Conservation (phyloP, 2,329 filamentous ascomycete genomes). For the Graphilbum ipis-grandicollis region DNA sequence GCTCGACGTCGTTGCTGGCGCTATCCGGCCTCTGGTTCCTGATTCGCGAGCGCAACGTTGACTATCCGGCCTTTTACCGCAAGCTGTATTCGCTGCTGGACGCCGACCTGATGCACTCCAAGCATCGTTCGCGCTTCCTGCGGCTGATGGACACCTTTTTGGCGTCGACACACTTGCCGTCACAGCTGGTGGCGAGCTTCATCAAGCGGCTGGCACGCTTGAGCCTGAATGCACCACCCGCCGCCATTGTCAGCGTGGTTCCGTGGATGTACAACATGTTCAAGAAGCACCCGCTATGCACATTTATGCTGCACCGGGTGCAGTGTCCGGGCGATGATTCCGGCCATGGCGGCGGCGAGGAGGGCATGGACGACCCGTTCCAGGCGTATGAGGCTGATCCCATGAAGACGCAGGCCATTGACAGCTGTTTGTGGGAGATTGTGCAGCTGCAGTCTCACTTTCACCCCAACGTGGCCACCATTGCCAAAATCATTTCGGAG, state of each 20-base stretch:
- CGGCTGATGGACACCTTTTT: slow-evolving; percentile 83
- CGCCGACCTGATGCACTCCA: slow-evolving; percentile 73
- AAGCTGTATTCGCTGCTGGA: slow-evolving; percentile 92
- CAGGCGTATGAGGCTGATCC: slow-evolving; percentile 60
- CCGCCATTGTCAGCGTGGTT: slow-evolving; percentile 72
- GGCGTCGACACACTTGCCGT: slow-evolving; percentile 79
- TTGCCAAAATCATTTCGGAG: slow-evolving; percentile 85
- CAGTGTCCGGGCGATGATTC: slow-evolving; percentile 37
- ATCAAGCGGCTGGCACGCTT: slow-evolving; percentile 82
- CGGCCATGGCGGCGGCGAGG: slow-evolving; percentile 34
- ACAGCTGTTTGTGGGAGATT: slow-evolving; percentile 90
- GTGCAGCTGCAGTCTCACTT: slow-evolving; percentile 84
- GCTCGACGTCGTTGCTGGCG: slow-evolving; percentile 72
- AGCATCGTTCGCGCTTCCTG: slow-evolving; percentile 86
- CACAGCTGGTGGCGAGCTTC: slow-evolving; percentile 81
- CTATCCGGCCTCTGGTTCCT: slow-evolving; percentile 89
- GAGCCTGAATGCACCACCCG: slow-evolving; percentile 73
- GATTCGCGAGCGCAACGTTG: slow-evolving; percentile 82
- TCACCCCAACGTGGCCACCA: slow-evolving; percentile 88
- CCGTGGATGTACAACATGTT: slow-evolving; percentile 94
- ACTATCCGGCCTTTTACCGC: slow-evolving; percentile 85
- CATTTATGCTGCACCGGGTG: slow-evolving; percentile 87
- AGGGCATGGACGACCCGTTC: slow-evolving; percentile 57
- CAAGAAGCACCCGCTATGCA: slow-evolving; percentile 74
- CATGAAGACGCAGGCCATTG: slow-evolving; percentile 70